Percentiles rank a stretch among this genome's conserved stretches.
Conservation (phyloP, 441 rosid genomes). For the Metrosideros polymorpha region DNA sequence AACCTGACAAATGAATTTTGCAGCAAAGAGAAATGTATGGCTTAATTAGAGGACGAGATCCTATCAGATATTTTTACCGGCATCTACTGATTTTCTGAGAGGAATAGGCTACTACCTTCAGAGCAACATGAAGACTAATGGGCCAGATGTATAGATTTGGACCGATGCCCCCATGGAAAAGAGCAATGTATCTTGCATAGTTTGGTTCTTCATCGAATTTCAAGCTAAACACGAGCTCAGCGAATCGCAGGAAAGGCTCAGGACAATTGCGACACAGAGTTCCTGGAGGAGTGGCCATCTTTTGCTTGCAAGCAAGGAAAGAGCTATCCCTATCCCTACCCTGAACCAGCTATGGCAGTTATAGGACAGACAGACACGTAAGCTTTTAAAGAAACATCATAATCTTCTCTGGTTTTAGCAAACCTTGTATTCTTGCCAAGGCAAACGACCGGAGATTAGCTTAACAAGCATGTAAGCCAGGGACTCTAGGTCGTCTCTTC, state of each 20-base stretch:
- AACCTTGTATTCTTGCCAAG: slow-evolving; percentile 8
- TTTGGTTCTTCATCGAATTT: slow-evolving; percentile 2
- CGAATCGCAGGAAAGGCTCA: neutral
- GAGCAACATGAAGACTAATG: slow-evolving; percentile 3
- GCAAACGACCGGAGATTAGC: neutral
- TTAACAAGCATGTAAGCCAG: slow-evolving; percentile 6
- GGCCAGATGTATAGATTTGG: slow-evolving; percentile 3
- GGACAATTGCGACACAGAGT: slow-evolving; percentile 5
- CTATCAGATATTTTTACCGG: neutral
- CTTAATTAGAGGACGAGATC: neutral
- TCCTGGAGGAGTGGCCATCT: slow-evolving; percentile 10
- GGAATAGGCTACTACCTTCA: neutral
- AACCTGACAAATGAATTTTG: neutral
- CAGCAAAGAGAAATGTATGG: neutral
- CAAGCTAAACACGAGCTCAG: slow-evolving; percentile 1
- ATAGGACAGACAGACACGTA: neutral
- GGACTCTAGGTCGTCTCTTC: slow-evolving; percentile 7
- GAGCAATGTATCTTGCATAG: slow-evolving; percentile 1
- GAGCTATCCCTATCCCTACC: neutral
- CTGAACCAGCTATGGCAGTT: neutral
- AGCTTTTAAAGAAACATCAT: neutral
- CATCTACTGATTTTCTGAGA: neutral
- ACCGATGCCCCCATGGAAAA: neutral
- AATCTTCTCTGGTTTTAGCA: neutral
- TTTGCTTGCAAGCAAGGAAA: slow-evolving; percentile 1